phyloP scores from a whole-genome alignment of 306 rosid species.

The Prunus fruticosa region DNA sequence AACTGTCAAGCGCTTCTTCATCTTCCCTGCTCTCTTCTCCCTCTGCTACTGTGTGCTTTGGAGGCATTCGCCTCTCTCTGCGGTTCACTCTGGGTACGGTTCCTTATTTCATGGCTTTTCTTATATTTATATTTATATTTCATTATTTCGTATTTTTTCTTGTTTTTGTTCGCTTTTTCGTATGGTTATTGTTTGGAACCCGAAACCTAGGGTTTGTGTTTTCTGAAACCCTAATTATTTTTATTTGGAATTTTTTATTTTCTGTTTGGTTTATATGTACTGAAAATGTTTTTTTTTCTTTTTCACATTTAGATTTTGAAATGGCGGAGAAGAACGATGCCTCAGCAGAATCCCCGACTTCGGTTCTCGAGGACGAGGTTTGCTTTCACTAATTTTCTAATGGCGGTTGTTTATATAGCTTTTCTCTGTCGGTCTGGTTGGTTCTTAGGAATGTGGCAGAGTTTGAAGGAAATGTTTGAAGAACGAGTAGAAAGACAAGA shows the following conservation, averaged over 20 bases:
- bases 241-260: not conserved
- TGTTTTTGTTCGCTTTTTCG: not conserved
- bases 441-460: not conserved
- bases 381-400: not conserved
- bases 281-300: not conserved
- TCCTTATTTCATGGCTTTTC: not conserved
- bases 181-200: not conserved
- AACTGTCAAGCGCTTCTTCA: conserved; percentile 1
- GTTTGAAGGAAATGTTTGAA: not conserved
- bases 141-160: not conserved
- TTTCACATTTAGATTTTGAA: conserved; percentile 33
- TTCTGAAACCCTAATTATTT: not conserved
- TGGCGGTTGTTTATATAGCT: not conserved
- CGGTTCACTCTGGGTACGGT: not conserved
- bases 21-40: conserved; percentile 11
- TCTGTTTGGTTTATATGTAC: not conserved
- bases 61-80: conserved; percentile 11
- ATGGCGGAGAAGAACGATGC: conserved; percentile 51
- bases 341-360: conserved; percentile 70
- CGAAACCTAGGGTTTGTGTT: conserved; percentile 14
- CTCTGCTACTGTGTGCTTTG: not conserved
- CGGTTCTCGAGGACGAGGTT: conserved; percentile 86
- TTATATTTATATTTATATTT: not conserved
- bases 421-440: not conserved
- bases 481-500: not conserved